phyloP scores from a whole-genome alignment of 2,329 filamentous ascomycete species.

The Xylariomycetidae sp. region DNA sequence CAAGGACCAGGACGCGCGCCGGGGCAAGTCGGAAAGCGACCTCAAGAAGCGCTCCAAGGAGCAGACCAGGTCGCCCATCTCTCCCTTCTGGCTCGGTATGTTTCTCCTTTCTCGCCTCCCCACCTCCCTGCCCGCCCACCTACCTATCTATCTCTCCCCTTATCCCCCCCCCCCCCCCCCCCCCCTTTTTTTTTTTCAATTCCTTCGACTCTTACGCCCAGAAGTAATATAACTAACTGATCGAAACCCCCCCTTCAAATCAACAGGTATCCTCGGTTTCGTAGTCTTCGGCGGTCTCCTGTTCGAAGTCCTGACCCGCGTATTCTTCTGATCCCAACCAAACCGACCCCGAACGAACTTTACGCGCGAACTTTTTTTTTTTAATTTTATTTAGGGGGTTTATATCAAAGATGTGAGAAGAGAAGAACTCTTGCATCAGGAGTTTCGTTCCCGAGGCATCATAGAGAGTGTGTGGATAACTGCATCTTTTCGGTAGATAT shows the following conservation, averaged over 20 bases:
- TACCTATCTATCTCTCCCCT: no score
- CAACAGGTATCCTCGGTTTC: constrained; percentile 54
- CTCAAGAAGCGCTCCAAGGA: constrained; percentile 58
- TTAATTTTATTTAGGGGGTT: no score
- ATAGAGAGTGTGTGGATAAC: no score
- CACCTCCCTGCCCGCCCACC: not conserved
- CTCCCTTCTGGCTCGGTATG: constrained; percentile 61
- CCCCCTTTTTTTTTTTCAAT: not conserved
- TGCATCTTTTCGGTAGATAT: no score
- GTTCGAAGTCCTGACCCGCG: constrained; percentile 53
- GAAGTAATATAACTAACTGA: no score
- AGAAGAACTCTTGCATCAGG: no score
- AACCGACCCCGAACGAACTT: no score
- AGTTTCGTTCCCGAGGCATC: no score
- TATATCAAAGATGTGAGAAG: no score
- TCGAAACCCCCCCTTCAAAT: no score
- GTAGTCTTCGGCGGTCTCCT: constrained; percentile 57
- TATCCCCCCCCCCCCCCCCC: constrained; percentile 8
- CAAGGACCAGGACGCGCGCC: constrained; percentile 66
- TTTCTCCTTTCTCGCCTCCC: constrained; percentile 16
- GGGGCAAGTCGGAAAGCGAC: constrained; percentile 66
- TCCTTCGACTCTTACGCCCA: not conserved
- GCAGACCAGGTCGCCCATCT: constrained; percentile 55
- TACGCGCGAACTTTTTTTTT: no score
- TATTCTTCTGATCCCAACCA: constrained; percentile 44